These are phyloP conservation scores for Discostella pseudostelligera DNA, from an alignment of 108 stramenopile genomes.

Conservation along the genomic window DNA sequence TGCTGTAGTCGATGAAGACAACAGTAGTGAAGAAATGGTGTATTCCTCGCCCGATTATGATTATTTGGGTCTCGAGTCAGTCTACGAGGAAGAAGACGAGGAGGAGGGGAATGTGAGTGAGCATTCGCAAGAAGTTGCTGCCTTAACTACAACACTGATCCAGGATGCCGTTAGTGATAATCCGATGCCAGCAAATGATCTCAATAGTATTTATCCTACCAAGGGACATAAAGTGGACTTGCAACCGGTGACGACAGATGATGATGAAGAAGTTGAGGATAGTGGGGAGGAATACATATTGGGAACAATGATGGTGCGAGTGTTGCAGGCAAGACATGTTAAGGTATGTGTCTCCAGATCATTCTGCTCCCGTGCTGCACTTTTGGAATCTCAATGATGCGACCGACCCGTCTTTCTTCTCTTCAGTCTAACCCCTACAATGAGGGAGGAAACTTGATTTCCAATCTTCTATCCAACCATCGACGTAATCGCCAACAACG, in stretches of 20 bases:
- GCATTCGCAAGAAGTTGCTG: not conserved
- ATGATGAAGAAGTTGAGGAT: slow-evolving; percentile 7
- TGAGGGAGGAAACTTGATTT: slow-evolving; percentile 20
- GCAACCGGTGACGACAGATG: not conserved
- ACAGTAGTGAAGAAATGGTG: not conserved
- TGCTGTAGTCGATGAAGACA: not conserved
- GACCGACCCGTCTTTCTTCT: not conserved
- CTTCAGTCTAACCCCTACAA: slow-evolving; percentile 13
- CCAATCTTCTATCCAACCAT: slow-evolving; percentile 30
- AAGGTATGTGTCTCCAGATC: slow-evolving; percentile 25
- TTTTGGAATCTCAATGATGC: not conserved
- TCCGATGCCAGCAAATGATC: not conserved
- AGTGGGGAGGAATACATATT: slow-evolving; percentile 63
- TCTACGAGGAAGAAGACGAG: not conserved
- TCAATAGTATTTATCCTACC: not conserved
- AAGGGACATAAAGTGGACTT: no score
- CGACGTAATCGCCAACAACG: slow-evolving; percentile 35
- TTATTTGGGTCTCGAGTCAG: slow-evolving; percentile 18
- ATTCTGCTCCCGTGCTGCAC: not conserved
- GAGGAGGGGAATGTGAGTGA: no score
- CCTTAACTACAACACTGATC: not conserved
- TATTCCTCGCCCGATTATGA: slow-evolving; percentile 34
- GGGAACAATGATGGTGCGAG: slow-evolving; percentile 78
- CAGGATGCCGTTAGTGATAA: not conserved
- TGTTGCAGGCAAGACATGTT: slow-evolving; percentile 75